These are phyloP conservation scores for Macadamia integrifolia DNA, from an alignment of 164 flowering plant genomes.

Conservation along the genomic window DNA sequence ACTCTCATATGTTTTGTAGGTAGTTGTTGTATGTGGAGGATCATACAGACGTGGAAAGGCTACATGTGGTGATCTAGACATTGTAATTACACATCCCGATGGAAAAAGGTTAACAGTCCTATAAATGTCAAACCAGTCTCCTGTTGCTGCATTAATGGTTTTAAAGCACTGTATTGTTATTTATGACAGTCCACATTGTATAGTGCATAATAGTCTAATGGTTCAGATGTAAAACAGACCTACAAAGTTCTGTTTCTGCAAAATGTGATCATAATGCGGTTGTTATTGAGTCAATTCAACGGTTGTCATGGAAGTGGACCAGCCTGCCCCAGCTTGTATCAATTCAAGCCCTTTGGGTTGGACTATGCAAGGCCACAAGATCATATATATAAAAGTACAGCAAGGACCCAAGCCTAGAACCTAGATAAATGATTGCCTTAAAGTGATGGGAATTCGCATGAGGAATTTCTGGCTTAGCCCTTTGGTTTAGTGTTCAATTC, in stretches of 20 bases:
- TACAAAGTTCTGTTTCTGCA: neutral
- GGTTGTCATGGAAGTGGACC: no score
- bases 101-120: constrained; percentile 58
- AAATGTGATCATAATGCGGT: neutral
- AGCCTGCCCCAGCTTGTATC: no score
- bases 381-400: no score
- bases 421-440: no score
- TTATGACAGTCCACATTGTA: neutral
- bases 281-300: no score
- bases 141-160: neutral
- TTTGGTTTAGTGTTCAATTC: no score
- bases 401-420: no score
- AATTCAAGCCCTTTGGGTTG: no score
- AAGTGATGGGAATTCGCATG: no score
- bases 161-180: neutral
- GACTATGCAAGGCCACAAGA: no score
- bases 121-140: neutral
- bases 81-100: constrained; percentile 92
- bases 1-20: constrained; percentile 36
- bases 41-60: constrained; percentile 95
- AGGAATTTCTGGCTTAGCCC: no score
- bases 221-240: neutral
- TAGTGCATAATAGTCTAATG: neutral
- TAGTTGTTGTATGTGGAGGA: constrained; percentile 79
- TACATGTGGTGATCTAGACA: constrained; percentile 92